These are phyloP conservation scores for Trichoderma polysporum DNA, from an alignment of 2,329 filamentous ascomycete genomes.

Conservation along the genomic window DNA sequence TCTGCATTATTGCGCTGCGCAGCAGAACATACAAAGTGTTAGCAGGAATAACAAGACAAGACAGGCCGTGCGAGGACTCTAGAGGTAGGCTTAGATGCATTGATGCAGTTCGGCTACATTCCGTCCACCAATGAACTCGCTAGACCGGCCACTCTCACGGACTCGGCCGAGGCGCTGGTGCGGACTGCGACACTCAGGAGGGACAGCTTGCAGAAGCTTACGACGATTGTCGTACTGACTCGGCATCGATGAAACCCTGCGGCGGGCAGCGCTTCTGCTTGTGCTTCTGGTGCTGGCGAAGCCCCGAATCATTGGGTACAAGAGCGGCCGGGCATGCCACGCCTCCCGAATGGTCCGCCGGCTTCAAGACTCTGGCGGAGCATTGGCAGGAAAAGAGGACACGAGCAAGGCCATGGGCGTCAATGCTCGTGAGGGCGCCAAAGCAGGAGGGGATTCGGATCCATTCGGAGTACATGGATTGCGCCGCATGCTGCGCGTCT, in stretches of 20 bases:
- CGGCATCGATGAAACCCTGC: constrained; percentile 8
- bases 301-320: not conserved
- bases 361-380: not conserved
- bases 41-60: not conserved
- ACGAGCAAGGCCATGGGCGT: not conserved
- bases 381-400: not conserved
- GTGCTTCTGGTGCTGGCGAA: not conserved
- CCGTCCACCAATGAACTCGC: not conserved
- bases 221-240: constrained; percentile 8
- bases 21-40: not conserved
- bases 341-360: not conserved
- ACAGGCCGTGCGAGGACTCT: not conserved
- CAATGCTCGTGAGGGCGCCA: constrained; percentile 4
- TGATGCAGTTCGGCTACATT: too few relatives aligned
- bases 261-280: not conserved
- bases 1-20: not conserved
- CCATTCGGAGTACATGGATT: not conserved
- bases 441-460: constrained; percentile 3
- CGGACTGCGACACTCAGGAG: constrained; percentile 8
- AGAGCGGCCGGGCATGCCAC: not conserved
- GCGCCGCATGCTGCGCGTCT: not conserved
- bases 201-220: constrained; percentile 3
- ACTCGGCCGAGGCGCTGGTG: not conserved
- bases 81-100: too few relatives aligned
- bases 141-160: not conserved